Conservation (phyloP, 345 rosid species). For the Geranium rotundifolium region DNA sequence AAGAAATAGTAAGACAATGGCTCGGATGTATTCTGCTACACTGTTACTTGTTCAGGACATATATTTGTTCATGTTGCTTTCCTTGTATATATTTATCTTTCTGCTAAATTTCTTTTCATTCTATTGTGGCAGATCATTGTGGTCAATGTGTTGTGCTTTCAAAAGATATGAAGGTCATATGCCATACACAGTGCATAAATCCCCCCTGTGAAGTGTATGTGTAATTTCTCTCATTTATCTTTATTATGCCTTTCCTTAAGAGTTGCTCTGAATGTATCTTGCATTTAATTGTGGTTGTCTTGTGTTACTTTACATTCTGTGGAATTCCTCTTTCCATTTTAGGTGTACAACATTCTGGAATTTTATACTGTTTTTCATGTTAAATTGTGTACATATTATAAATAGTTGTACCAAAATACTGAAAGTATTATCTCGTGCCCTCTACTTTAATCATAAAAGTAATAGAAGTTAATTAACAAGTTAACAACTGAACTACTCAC, state of each 20-base stretch:
- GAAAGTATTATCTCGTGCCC: background rate
- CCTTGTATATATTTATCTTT: background rate
- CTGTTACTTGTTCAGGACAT: background rate
- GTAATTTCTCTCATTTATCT: background rate
- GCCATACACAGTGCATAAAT: constrained; percentile 17
- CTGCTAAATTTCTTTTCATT: background rate
- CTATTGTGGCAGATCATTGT: constrained; percentile 6
- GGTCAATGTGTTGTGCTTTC: constrained; percentile 6
- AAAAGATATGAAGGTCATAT: constrained; percentile 18
- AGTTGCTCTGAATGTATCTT: background rate
- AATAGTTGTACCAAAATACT: background rate
- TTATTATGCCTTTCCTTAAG: background rate
- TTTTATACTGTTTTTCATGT: background rate
- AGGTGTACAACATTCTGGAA: background rate
- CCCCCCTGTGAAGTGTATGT: constrained; percentile 19
- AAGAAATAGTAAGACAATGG: background rate
- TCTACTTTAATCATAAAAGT: background rate
- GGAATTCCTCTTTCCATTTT: background rate
- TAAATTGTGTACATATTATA: background rate
- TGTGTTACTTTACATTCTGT: background rate
- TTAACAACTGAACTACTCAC: background rate
- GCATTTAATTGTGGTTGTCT: background rate
- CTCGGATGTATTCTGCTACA: background rate
- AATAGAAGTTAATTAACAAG: background rate
- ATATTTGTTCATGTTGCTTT: background rate